These are phyloP conservation scores for Gossypium davidsonii DNA, from an alignment of 441 rosid genomes.

Conservation along the genomic window DNA sequence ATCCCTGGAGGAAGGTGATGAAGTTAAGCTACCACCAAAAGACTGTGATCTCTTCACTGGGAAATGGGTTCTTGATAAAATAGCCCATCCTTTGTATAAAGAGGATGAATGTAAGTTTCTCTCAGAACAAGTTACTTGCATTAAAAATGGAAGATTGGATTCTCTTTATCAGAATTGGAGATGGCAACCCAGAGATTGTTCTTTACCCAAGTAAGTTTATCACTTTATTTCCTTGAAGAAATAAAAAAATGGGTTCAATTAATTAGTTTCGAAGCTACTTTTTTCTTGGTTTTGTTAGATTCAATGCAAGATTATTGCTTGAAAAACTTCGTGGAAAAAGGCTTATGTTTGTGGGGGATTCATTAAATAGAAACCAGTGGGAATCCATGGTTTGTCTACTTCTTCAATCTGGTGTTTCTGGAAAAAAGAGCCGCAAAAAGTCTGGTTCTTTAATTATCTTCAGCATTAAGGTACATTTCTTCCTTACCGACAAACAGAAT, in stretches of 20 bases:
- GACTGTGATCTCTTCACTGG: constrained; percentile 54
- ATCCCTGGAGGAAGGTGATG: constrained; percentile 31
- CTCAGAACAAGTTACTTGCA: constrained; percentile 39
- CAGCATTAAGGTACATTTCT: constrained; percentile 47
- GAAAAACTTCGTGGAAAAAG: constrained; percentile 77
- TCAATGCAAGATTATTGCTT: constrained; percentile 53
- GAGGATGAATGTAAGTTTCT: constrained; percentile 44
- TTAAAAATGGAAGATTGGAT: constrained; percentile 42
- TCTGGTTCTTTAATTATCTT: constrained; percentile 57
- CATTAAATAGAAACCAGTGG: constrained; percentile 86
- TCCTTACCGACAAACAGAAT: neutral
- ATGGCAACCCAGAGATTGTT: constrained; percentile 55
- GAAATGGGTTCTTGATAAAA: constrained; percentile 46
- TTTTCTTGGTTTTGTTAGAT: constrained; percentile 28
- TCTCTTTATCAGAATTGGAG: constrained; percentile 52
- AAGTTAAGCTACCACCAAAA: constrained; percentile 46
- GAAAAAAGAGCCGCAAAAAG: constrained; percentile 62
- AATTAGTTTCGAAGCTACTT: neutral
- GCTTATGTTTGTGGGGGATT: constrained; percentile 93
- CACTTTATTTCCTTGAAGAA: neutral
- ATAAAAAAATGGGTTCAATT: neutral
- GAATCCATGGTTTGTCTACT: constrained; percentile 88
- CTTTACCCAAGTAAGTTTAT: constrained; percentile 42
- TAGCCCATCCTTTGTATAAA: constrained; percentile 39
- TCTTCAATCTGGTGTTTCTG: constrained; percentile 71